Evolutionary conservation across 2,329 filamentous ascomycete species (phyloP), one percentile per base, ranked within the genome.

Genomic region (Arthroderma sp.): DNA sequence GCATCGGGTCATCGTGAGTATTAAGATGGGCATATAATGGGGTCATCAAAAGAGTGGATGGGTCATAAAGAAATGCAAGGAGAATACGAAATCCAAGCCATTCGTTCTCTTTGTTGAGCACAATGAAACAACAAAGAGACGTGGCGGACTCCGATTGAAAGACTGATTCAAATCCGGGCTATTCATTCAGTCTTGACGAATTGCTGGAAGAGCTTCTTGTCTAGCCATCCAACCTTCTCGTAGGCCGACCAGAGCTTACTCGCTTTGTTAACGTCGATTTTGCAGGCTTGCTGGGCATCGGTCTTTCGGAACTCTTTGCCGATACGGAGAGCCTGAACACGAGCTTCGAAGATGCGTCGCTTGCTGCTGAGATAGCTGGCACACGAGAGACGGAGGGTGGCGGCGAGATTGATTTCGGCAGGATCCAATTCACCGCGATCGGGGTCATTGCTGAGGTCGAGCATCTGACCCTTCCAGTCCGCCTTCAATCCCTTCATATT

Each of bases 211-310:
- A 67, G 65, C 38, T 69, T 61, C 6, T 63, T 63, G 36, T 83
- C 72, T 50, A 94, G 78, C 85, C 87, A 94, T 53, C 83, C 83
- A 33, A 91, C 84, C 55, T 80, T 81, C 41, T 94, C 84, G 59
- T 85, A 96, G 4, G 86, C 86, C 33, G 80, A 80, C 84, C 86
- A 94, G 39, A 96, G 72, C 63, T 89, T 89, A 52, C 85, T 93
- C 3, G 88, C 86, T 70, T 95, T 96, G 71, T 95, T 95, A 61
- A 96, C 89, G 57, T 96, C 89, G 51, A 95, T 94, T 70, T 93
- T 93, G 74, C 86, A 94, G n/a, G 85, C 86, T 61, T 94, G 85
- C 63, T 96, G 89, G 4, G 87, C 86, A 60, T 94, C 85, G 1
- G 89, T 96, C 74, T 94, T 94, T 61, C 85, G 81, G 62, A 94